Evolutionary conservation across 306 rosid species (phyloP), one percentile per base, ranked within the genome.

Genomic region (Acacia melanoxylon): DNA sequence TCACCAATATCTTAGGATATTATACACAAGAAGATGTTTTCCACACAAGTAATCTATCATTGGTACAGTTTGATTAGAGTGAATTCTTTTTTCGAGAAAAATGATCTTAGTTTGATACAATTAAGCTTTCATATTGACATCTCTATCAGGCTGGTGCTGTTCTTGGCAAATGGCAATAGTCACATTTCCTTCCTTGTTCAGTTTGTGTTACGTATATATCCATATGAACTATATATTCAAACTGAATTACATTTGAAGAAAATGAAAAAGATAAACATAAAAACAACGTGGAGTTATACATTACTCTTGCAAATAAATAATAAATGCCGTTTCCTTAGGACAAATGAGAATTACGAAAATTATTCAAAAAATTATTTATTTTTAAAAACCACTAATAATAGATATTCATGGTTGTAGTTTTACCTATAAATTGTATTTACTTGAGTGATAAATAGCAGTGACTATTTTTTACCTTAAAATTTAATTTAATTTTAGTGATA

Each of bases 41-140:
- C 75, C 94, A 92, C 48, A 93, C 98, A 67, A 94, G 97, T 58
- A 94, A 78, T 88, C 92, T 90, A 85, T 92, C 92, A 79, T 85
- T 92, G 97, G 97, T 94, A 84, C 48, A 48, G 66, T 77, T 86
- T 20, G 63, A 68, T 58, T 31, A 63, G 74, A 70, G 40, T 63
- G 66, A 84, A 70, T 42, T 82, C 5, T 46, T 75, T 72, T 22
- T 78, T 24, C 0, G 72, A 75, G 72, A 81, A 27, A 54, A 75
- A 29, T 79, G 40, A 70, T 48, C 40, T 29, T 79, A 49, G 19
- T 84, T 66, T 71, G 59, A 84, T 72, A 61, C 27, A 78, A 16
- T 75, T 35, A 52, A 75, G 27, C 68, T 78, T 72, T 72, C 1
- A 13, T 41, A 41, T 1, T 41, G 45, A 41, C 46, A 42, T 42